Evolutionary conservation across 2,329 filamentous ascomycete species (phyloP), one percentile per base, ranked within the genome.

Genomic region (Colletotrichum abscissum): DNA sequence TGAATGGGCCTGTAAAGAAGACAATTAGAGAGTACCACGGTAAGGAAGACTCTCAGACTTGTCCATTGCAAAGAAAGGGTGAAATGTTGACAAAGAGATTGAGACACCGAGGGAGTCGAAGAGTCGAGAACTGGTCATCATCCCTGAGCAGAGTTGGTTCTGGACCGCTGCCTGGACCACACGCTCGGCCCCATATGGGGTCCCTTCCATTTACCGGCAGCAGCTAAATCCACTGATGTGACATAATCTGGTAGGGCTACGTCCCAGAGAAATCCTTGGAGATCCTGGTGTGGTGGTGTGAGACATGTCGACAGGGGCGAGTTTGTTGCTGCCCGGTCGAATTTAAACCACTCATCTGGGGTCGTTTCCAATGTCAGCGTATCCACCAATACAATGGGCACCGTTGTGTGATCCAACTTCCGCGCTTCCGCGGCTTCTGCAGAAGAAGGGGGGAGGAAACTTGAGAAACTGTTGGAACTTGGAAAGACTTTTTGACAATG

Each of bases 171-270:
- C 5, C 30, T 42, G 49, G 63, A 65, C 54, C 63, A 28, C 33
- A 28, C 33, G 49, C 63, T 46, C 52, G 52, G 35, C 30, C 28
- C 63, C 63, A 65, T 33, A 22, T 22, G 33, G 24, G 52, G 33
- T 65, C 33, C 63, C 63, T 57, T 19, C 52, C 52, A 65, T 65
- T 57, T 65, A 57, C 33, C 52, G 63, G 52, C 63, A 65, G 16
- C 52, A n/a, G 33, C 30, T 6, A 22, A 54, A 28, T 11, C 63
- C 63, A 46, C 63, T 56, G 52, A 65, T 42, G 54, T 65, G 63
- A 65, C 52, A 65, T 65, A 65, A 65, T 30, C 63, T 42, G 49
- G 52, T 65, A 65, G 63, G 63, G 63, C 63, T 65, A 65, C 63
- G 63, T 56, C 63, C 63, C 63, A 56, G 52, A 65, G 11, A 30